Evolutionary conservation across 331 rosid species (phyloP), one percentile per base, ranked within the genome.

Genomic region (Acacia concinna): DNA sequence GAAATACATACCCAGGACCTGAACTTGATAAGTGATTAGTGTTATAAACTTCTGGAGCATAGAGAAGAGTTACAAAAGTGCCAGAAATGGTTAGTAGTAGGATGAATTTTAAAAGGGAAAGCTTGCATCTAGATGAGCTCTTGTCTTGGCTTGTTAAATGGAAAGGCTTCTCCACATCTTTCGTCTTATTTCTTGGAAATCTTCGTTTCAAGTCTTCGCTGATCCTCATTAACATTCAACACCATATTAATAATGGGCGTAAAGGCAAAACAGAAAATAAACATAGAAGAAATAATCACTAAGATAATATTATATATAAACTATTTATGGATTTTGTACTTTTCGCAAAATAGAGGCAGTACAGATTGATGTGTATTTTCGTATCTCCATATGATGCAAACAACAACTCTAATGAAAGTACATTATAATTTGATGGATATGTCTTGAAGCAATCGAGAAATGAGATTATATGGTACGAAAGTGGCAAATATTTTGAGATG

Each of bases 41-140:
- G 23, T 75, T 85, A 85, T 88, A 85, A 77, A 90, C 87, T 23
- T 88, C 94, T 4, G 98, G 97, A 69, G 98, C 88, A 85, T 86
- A 87, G 0, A 92, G 40, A 11, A 94, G 88, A 17, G 88, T 85
- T 27, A 90, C 71, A 67, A 89, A 85, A 74, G 96, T 90, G 81
- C 94, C 94, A 30, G 85, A 88, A 38, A 88, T 66, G 71, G 87
- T 76, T 40, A 90, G 20, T 30, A 90, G 73, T 2, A 94, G 87
- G 80, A 90, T 83, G 4, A 89, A 62, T 88, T 85, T 89, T 71
- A 94, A 87, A 57, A 88, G 79, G 78, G 96, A 84, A 78, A 90
- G 75, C 82, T 84, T 92, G 94, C 90, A 92, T 88, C 88, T 89
- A 82, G 94, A 80, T 81, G 94, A 80, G 85, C 77, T 83, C 62